These are phyloP conservation scores for Penicillium sp. DNA, from an alignment of 2,329 filamentous ascomycete genomes.

Conservation along the genomic window DNA sequence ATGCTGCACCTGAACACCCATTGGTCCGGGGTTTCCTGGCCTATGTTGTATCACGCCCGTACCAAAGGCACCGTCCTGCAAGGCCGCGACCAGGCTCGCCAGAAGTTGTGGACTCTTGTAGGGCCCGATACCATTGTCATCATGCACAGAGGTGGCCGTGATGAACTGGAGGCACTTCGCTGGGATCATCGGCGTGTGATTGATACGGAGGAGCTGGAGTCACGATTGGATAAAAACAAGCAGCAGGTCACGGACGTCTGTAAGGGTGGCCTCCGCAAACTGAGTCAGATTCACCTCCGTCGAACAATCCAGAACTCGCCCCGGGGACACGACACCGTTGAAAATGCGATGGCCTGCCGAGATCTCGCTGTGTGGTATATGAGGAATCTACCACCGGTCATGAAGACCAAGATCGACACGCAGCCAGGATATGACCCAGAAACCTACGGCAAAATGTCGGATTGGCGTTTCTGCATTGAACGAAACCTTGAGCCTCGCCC, in stretches of 20 bases:
- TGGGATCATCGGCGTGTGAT: background rate
- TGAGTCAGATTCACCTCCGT: background rate
- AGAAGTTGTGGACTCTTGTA: background rate
- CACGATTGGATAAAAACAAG: background rate
- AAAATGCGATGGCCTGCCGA: background rate
- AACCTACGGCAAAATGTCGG: too few species aligned
- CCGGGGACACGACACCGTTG: background rate
- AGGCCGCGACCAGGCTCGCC: conserved; percentile 49
- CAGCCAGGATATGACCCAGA: background rate
- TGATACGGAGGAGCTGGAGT: background rate
- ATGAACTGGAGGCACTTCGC: background rate
- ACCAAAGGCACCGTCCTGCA: conserved; percentile 37
- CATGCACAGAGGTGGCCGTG: background rate
- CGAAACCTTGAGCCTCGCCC: too few species aligned
- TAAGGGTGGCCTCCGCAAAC: background rate
- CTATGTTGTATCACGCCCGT: conserved; percentile 31
- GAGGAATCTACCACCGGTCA: background rate
- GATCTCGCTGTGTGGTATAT: background rate
- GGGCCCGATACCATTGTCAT: background rate
- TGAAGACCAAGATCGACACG: background rate
- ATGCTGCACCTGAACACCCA: conserved; percentile 57
- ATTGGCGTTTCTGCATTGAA: too few species aligned
- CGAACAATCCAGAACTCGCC: background rate
- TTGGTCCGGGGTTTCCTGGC: conserved; percentile 55
- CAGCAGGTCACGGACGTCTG: background rate